Conservation (phyloP, 129 eudicot species). For the Escallonia herrerae region DNA sequence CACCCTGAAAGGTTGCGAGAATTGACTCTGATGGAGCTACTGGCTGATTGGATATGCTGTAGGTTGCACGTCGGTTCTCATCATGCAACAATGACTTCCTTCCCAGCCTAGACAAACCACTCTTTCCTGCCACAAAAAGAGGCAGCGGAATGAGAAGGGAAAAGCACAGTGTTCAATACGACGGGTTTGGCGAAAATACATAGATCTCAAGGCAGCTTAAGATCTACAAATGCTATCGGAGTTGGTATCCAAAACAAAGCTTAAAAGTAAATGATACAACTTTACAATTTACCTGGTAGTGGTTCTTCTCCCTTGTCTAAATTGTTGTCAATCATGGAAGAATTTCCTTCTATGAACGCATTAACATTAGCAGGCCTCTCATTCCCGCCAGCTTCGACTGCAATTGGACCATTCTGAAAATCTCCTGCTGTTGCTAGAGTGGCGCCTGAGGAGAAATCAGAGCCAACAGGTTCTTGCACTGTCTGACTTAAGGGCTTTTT, state of each 20-base stretch:
- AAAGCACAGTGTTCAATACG: not conserved
- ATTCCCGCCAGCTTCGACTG: conserved; percentile 25
- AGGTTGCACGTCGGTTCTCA: conserved; percentile 83
- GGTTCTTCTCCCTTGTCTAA: conserved; percentile 65
- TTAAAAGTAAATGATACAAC: not conserved
- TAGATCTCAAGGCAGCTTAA: too few relatives aligned
- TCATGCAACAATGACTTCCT: conserved; percentile 54
- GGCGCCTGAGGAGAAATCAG: conserved; percentile 73
- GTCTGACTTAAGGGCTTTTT: conserved; percentile 38
- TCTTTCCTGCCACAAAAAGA: conserved; percentile 43
- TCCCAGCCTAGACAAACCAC: conserved; percentile 47
- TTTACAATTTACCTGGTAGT: conserved; percentile 44
- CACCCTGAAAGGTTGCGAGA: conserved; percentile 72
- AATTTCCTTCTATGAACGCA: conserved; percentile 37
- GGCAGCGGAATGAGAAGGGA: conserved; percentile 1
- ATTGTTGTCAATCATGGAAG: conserved; percentile 38
- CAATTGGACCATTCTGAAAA: conserved; percentile 30
- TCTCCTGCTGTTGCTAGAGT: conserved; percentile 54
- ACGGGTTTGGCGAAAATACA: too few relatives aligned
- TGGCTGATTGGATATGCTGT: conserved; percentile 46
- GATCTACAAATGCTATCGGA: not conserved
- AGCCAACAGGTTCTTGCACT: conserved; percentile 52
- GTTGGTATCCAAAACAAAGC: not conserved
- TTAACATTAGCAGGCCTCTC: conserved; percentile 41
- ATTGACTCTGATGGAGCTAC: conserved; percentile 46